A percentile compares a stretch with the other conserved stretches of the same genome.
Evolutionary conservation across 768 basidiomycete genomes (phyloP).

Genomic region (Leccinum obscurum): DNA sequence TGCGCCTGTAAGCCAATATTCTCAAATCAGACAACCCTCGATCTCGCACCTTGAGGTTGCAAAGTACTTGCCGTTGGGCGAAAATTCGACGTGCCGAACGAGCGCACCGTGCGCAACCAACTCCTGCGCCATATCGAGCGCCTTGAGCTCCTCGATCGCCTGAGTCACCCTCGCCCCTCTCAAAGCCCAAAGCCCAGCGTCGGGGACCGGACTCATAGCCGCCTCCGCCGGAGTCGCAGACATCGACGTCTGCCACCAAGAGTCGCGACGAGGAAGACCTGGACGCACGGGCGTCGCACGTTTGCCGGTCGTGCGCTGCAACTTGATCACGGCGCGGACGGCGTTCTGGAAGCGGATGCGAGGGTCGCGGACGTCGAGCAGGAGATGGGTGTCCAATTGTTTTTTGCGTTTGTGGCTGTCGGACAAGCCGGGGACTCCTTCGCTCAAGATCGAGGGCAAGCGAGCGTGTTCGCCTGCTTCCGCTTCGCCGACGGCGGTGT

Average conservation of each 20-base stretch:
- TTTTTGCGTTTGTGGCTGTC: background rate
- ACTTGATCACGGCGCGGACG: constrained; percentile 44
- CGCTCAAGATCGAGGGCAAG: background rate
- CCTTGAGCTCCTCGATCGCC: constrained; percentile 41
- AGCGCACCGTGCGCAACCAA: constrained; percentile 46
- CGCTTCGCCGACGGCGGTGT: background rate
- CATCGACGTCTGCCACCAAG: constrained; percentile 28
- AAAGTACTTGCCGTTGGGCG: constrained; percentile 52
- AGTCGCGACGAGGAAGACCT: constrained; percentile 26
- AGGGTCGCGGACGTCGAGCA: constrained; percentile 25
- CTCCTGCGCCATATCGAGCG: constrained; percentile 39
- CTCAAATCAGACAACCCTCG: background rate
- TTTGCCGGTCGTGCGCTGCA: constrained; percentile 34
- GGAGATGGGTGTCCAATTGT: constrained; percentile 2
- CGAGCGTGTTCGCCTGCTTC: background rate
- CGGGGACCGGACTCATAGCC: constrained; percentile 19
- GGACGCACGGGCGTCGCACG: constrained; percentile 19
- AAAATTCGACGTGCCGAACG: constrained; percentile 56
- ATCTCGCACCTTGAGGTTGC: constrained; percentile 50
- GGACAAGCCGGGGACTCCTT: background rate
- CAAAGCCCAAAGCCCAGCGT: constrained; percentile 25
- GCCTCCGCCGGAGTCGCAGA: background rate
- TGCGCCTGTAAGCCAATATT: background rate
- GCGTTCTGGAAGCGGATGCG: constrained; percentile 40
- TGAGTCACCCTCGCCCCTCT: constrained; percentile 40